These are phyloP conservation scores for Cyclostephanos tholiformis DNA, from an alignment of 108 stramenopile genomes.

Conservation along the genomic window DNA sequence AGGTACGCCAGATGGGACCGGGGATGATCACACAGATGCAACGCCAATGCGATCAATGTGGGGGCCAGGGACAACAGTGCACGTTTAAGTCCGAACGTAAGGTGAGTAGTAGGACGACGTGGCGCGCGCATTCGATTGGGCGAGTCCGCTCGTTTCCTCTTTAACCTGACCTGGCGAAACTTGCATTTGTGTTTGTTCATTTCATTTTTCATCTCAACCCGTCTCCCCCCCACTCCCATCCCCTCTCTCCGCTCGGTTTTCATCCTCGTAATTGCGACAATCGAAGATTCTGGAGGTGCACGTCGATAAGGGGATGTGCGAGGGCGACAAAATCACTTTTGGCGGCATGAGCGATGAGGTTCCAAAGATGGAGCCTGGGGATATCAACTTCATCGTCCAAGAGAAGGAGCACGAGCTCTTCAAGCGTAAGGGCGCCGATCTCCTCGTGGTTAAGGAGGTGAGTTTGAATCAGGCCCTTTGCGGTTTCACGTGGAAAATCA, in stretches of 20 bases:
- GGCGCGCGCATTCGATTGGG: not conserved
- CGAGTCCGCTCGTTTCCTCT: not conserved
- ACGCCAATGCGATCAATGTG: constrained; percentile 71
- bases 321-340: constrained; percentile 93
- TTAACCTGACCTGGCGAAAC: not conserved
- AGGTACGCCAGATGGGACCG: constrained; percentile 86
- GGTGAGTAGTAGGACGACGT: constrained; percentile 21
- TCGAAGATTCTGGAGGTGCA: constrained; percentile 74
- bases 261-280: not conserved
- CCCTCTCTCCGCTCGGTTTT: not conserved
- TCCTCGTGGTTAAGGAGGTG: constrained; percentile 85
- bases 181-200: not conserved
- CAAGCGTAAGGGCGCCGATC: constrained; percentile 93
- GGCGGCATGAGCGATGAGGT: constrained; percentile 92
- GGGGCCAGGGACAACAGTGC: constrained; percentile 73
- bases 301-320: constrained; percentile 94
- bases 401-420: constrained; percentile 94
- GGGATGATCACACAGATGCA: constrained; percentile 94
- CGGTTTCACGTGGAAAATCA: constrained; percentile 81
- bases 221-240: no score
- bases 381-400: constrained; percentile 95
- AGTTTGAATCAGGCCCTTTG: constrained; percentile 92
- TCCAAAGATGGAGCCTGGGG: constrained; percentile 90
- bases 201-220: not conserved
- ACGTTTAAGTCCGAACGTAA: constrained; percentile 80